These are phyloP conservation scores for Coelastrella sp. DNA, from an alignment of 139 green algal genomes.

Conservation along the genomic window DNA sequence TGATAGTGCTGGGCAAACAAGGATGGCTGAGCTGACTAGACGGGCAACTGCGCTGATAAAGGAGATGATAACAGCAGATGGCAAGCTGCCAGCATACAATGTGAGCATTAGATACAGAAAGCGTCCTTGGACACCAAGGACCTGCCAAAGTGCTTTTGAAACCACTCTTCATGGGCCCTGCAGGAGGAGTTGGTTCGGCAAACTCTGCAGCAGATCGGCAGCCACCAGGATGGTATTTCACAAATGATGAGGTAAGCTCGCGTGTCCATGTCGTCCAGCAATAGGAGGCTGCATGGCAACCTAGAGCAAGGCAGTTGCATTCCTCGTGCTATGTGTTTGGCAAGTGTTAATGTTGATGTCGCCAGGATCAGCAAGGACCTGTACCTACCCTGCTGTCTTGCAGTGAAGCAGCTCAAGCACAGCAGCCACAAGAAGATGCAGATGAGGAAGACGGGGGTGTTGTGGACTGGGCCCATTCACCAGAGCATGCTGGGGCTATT, in stretches of 20 bases:
- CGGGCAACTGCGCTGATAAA: conserved; percentile 36
- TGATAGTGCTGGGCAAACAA: no score
- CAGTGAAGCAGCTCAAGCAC: conserved; percentile 7
- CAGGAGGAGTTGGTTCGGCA: conserved; percentile 34
- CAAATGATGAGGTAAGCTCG: background rate
- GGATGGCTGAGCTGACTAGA: conserved; percentile 41
- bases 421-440: conserved; percentile 12
- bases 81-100: conserved; percentile 37
- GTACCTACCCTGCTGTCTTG: no score
- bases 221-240: background rate
- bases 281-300: no score
- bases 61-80: conserved; percentile 42
- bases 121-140: no score
- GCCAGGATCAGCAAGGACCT: no score
- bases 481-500: conserved; percentile 52
- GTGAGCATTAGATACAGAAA: no score
- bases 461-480: conserved; percentile 13
- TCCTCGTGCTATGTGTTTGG: no score
- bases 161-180: no score
- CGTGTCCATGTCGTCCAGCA: background rate
- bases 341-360: no score
- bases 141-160: no score
- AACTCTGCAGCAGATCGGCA: conserved; percentile 17
- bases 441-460: background rate
- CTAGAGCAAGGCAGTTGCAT: no score